Conservation (phyloP, 805 yeast species). For the Barnettozyma sp. region DNA sequence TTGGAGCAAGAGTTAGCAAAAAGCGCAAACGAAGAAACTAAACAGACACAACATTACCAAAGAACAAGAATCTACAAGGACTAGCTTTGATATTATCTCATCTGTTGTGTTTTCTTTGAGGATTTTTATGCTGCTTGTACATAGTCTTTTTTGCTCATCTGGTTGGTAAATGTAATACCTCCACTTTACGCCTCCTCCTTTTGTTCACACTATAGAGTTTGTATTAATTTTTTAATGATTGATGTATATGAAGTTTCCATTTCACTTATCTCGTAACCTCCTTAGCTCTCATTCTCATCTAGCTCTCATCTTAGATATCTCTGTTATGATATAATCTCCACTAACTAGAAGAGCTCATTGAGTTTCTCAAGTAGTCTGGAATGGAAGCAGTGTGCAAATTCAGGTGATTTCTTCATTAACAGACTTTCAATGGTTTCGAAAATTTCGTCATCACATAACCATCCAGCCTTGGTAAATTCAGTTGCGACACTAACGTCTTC, state of each 20-base stretch:
- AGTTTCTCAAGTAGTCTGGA: constrained; percentile 6
- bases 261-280: no score
- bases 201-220: constrained; percentile 1
- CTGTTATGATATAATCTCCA: no score
- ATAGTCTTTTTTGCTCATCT: no score
- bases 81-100: no score
- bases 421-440: background rate
- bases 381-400: constrained; percentile 12
- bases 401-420: constrained; percentile 10
- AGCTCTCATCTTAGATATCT: no score
- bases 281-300: no score
- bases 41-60: constrained; percentile 23
- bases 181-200: background rate
- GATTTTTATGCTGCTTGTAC: constrained; percentile 2
- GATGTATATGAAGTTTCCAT: no score
- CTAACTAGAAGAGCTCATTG: no score
- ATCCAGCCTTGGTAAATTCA: constrained; percentile 11
- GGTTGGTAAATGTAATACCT: no score
- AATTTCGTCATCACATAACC: constrained; percentile 4
- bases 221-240: constrained; percentile 1
- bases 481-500: constrained; percentile 8
- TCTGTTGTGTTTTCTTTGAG: background rate
- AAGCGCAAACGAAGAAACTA: constrained; percentile 20
- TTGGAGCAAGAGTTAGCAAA: constrained; percentile 37
- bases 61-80: constrained; percentile 32